Conservation (phyloP, 768 basidiomycete genomes). For the Suillus luteus region DNA sequence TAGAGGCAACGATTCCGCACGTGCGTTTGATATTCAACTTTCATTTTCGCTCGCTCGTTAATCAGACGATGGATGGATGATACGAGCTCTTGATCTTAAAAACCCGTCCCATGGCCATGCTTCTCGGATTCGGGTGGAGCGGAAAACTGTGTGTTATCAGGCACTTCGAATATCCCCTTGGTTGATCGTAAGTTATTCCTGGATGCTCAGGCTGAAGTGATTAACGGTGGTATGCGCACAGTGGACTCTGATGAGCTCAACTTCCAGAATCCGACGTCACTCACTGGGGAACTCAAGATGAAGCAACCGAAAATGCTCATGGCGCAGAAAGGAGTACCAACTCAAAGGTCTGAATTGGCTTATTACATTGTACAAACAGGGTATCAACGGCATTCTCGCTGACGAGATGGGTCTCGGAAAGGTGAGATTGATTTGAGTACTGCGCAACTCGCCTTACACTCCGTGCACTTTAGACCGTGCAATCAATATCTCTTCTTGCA, state of each 20-base stretch:
- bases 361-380: constrained; percentile 95
- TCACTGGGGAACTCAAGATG: constrained; percentile 82
- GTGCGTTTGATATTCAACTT: too few species aligned
- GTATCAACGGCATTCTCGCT: constrained; percentile 98
- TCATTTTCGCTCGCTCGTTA: too few species aligned
- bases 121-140: too few species aligned
- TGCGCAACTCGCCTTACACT: background rate
- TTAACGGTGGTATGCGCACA: constrained; percentile 30
- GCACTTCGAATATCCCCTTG: constrained; percentile 45
- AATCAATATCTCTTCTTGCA: constrained; percentile 94
- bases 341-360: constrained; percentile 98
- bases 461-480: constrained; percentile 69
- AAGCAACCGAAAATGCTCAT: constrained; percentile 94
- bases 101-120: too few species aligned
- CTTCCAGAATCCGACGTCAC: constrained; percentile 96
- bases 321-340: constrained; percentile 97
- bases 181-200: constrained; percentile 63
- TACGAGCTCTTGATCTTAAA: too few species aligned
- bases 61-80: too few species aligned
- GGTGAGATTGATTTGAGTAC: constrained; percentile 39
- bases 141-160: constrained; percentile 22
- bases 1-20: too few species aligned
- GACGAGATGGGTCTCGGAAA: constrained; percentile 98
- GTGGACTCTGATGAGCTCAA: constrained; percentile 97
- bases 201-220: constrained; percentile 5